These are phyloP conservation scores for Nemania abortiva DNA, from an alignment of 2,329 filamentous ascomycete genomes.

Conservation along the genomic window DNA sequence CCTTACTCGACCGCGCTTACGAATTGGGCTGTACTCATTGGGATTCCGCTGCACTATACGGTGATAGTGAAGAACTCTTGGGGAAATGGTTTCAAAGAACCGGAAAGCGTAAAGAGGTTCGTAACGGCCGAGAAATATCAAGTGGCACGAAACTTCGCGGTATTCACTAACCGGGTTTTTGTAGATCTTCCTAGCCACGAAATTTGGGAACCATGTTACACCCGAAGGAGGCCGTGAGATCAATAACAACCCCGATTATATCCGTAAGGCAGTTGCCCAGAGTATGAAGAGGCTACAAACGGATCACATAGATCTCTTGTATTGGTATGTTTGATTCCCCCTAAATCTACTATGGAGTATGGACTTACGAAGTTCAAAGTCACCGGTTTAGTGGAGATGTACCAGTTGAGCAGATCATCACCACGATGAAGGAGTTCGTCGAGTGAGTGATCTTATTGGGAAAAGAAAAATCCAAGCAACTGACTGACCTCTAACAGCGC, in stretches of 20 bases:
- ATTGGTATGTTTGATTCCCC: too few relatives aligned
- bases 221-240: neutral
- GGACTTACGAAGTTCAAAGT: too few relatives aligned
- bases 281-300: neutral
- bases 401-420: too few relatives aligned
- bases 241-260: neutral
- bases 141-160: too few relatives aligned
- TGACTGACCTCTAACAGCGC: conserved; percentile 48
- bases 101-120: conserved; percentile 53
- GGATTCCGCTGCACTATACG: conserved; percentile 51
- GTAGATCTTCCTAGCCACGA: neutral
- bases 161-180: too few relatives aligned
- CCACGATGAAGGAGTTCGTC: neutral
- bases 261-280: neutral
- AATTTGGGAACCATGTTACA: neutral
- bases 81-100: conserved; percentile 62
- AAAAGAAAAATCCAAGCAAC: too few relatives aligned
- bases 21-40: conserved; percentile 7
- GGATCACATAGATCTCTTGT: too few relatives aligned
- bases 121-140: too few relatives aligned
- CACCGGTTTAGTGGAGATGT: too few relatives aligned
- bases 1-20: neutral
- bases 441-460: neutral
- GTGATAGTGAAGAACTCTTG: conserved; percentile 60
- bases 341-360: too few relatives aligned